phyloP scores from a whole-genome alignment of 2,329 filamentous ascomycete genomes.

The Dothideomycetes sp. region DNA sequence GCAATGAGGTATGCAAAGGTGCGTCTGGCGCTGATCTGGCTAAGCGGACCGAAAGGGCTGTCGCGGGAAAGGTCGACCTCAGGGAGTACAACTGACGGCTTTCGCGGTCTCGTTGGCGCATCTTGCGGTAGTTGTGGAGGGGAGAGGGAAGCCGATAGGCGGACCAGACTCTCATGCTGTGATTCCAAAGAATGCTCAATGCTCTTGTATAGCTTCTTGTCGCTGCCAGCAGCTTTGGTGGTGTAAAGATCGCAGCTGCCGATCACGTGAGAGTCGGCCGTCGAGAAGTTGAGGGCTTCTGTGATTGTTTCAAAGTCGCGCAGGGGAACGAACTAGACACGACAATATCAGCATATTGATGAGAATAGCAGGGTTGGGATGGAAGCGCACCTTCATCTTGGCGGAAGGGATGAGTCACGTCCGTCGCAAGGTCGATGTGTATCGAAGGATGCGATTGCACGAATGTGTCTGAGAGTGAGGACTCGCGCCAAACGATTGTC shows the following conservation, averaged over 20 bases:
- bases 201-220: conserved; percentile 94
- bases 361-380: not conserved
- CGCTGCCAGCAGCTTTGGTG: conserved; percentile 85
- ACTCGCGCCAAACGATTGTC: no score
- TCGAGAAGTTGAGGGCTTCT: conserved; percentile 89
- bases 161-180: conserved; percentile 79
- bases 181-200: conserved; percentile 87
- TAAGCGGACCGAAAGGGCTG: conserved; percentile 84
- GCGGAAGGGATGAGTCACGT: not conserved
- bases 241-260: conserved; percentile 96
- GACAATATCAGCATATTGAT: no score
- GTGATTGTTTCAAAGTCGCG: conserved; percentile 86
- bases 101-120: conserved; percentile 23
- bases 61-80: conserved; percentile 62
- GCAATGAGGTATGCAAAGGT: conserved; percentile 95
- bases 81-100: conserved; percentile 18
- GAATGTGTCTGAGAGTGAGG: no score
- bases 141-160: conserved; percentile 77
- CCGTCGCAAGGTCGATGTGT: not conserved
- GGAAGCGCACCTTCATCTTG: conserved; percentile 6
- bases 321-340: conserved; percentile 71
- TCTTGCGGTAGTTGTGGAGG: conserved; percentile 50
- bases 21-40: conserved; percentile 75
- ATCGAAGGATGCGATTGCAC: not conserved
- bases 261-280: conserved; percentile 80